Conservation (phyloP, 768 basidiomycete genomes). For the Kwoniella sp. region DNA sequence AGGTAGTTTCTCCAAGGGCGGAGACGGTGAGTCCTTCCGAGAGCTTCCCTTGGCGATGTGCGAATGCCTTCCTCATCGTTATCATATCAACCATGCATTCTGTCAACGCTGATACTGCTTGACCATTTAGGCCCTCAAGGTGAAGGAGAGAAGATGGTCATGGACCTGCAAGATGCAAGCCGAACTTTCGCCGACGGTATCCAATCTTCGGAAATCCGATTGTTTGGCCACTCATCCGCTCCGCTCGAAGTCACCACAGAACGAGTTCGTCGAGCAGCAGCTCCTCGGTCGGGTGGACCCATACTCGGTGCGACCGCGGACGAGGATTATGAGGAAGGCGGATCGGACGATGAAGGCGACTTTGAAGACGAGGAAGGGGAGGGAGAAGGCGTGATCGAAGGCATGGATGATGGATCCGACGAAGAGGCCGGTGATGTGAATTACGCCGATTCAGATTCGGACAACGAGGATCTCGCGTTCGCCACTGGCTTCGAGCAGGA, state of each 20-base stretch:
- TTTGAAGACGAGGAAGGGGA: constrained; percentile 53
- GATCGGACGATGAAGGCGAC: constrained; percentile 46
- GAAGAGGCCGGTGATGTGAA: constrained; percentile 48
- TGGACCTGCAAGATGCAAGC: constrained; percentile 85
- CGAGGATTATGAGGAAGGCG: constrained; percentile 57
- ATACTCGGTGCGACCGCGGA: constrained; percentile 55
- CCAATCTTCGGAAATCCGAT: constrained; percentile 73
- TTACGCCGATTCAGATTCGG: constrained; percentile 52
- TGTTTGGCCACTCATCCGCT: constrained; percentile 79
- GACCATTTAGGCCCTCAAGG: constrained; percentile 68
- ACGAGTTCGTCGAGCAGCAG: constrained; percentile 39
- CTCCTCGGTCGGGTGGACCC: constrained; percentile 48
- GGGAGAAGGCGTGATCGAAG: constrained; percentile 39
- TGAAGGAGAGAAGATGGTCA: constrained; percentile 96
- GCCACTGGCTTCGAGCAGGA: constrained; percentile 61
- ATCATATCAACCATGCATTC: too few species aligned
- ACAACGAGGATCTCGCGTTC: constrained; percentile 50
- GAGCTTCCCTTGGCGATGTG: not conserved
- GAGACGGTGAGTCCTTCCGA: constrained; percentile 42
- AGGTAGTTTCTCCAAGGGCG: constrained; percentile 83
- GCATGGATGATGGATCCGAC: constrained; percentile 46
- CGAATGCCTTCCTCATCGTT: not conserved
- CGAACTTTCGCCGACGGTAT: constrained; percentile 82
- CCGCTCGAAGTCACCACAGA: constrained; percentile 59
- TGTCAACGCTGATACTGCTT: constrained; percentile 4